Conservation (phyloP, 148 eudicot species). For the Heliosperma pusillum region DNA sequence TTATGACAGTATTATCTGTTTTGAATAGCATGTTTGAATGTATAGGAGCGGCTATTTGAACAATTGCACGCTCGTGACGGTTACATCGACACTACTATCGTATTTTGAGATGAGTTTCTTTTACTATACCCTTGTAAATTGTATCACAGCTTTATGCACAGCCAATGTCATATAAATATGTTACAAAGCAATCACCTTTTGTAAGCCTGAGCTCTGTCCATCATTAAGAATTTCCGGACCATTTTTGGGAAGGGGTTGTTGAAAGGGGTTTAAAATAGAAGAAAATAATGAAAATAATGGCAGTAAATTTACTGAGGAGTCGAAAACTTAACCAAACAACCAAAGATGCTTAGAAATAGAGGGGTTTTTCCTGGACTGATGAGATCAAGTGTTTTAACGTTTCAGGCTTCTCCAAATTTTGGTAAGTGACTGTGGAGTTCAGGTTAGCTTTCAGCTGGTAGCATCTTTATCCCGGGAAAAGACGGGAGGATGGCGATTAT, state of each 20-base stretch:
- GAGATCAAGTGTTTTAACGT: not conserved
- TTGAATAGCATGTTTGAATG: no score
- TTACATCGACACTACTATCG: no score
- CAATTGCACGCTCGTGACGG: no score
- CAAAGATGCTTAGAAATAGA: not conserved
- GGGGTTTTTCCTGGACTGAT: not conserved
- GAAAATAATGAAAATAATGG: not conserved
- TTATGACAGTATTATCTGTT: not conserved
- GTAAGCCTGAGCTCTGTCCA: not conserved
- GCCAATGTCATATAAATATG: not conserved
- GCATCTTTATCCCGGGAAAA: slow-evolving; percentile 78
- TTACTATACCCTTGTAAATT: no score
- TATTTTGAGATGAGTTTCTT: no score
- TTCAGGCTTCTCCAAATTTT: slow-evolving; percentile 11
- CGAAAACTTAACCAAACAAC: not conserved
- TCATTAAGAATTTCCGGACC: not conserved
- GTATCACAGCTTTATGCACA: not conserved
- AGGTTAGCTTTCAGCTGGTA: slow-evolving; percentile 17
- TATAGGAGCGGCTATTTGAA: no score
- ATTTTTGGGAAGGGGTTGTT: not conserved
- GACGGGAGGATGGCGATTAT: slow-evolving; percentile 79
- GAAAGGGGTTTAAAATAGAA: not conserved
- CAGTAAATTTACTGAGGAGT: not conserved
- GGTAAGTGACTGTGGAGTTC: not conserved
- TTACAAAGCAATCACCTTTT: not conserved